Conservation (phyloP, 2,329 filamentous ascomycete species). For the Trichophyton simii region DNA sequence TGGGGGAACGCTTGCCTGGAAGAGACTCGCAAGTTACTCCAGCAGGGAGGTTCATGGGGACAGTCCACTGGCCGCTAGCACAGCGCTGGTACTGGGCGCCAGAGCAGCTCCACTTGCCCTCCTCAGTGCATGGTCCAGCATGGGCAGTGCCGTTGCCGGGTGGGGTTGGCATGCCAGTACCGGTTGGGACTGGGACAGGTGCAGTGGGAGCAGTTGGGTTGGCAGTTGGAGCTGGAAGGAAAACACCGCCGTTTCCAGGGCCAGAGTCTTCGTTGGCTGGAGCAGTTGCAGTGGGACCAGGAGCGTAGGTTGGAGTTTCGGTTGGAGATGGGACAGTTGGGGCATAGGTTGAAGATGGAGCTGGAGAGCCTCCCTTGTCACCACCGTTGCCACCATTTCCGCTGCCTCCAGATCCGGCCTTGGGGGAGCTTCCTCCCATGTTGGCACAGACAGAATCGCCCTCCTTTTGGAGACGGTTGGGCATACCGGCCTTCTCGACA, state of each 20-base stretch:
- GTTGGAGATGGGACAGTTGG: constrained; percentile 9
- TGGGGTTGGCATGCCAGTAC: background rate
- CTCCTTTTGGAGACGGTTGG: constrained; percentile 24
- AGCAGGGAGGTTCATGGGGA: constrained; percentile 37
- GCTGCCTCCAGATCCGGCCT: constrained; percentile 20
- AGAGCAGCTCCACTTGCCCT: constrained; percentile 49
- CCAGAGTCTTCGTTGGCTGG: constrained; percentile 14
- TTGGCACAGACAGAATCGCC: constrained; percentile 21
- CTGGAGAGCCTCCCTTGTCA: constrained; percentile 13
- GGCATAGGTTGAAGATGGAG: constrained; percentile 13
- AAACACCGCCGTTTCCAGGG: constrained; percentile 8
- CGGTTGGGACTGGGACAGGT: constrained; percentile 4
- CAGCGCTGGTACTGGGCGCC: constrained; percentile 50
- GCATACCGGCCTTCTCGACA: constrained; percentile 38
- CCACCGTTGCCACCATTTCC: constrained; percentile 12
- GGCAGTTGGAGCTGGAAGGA: constrained; percentile 9
- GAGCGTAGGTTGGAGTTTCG: constrained; percentile 9
- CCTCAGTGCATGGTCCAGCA: constrained; percentile 32
- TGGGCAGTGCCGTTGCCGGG: constrained; percentile 7
- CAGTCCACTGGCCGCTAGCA: constrained; percentile 46
- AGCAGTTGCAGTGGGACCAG: constrained; percentile 9
- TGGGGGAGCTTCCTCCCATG: constrained; percentile 21
- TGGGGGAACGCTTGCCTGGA: constrained; percentile 17
- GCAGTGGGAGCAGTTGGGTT: constrained; percentile 3
- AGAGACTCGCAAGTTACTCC: constrained; percentile 39